Evolutionary conservation across 2,329 filamentous ascomycete genomes (phyloP).

Genomic region (Tolypocladium ophioglossoides): DNA sequence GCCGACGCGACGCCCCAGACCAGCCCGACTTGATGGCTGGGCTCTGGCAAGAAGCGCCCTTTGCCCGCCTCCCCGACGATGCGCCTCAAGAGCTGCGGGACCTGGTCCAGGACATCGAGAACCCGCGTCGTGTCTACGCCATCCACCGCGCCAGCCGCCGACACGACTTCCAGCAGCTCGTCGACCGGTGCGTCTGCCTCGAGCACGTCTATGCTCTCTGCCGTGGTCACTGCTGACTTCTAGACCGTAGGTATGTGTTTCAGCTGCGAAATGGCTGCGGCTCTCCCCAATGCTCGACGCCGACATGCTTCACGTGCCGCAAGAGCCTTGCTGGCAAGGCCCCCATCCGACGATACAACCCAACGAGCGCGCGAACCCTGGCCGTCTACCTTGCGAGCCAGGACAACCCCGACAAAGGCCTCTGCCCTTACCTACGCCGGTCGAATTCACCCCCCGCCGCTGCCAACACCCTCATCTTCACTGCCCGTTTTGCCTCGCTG

Average conservation of each 20-base stretch:
- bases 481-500: constrained; percentile 12
- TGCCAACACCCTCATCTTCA: constrained; percentile 36
- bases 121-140: constrained; percentile 49
- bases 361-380: constrained; percentile 70
- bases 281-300: constrained; percentile 54
- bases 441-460: constrained; percentile 33
- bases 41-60: constrained; percentile 51
- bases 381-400: constrained; percentile 73
- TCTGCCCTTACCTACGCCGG: constrained; percentile 47
- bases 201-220: neutral
- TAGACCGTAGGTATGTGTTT: constrained; percentile 53
- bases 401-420: constrained; percentile 59
- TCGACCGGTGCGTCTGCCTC: constrained; percentile 46
- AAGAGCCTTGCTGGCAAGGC: constrained; percentile 54
- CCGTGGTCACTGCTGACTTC: neutral
- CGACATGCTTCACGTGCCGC: constrained; percentile 73
- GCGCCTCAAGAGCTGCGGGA: constrained; percentile 47
- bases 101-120: constrained; percentile 46
- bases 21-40: constrained; percentile 42
- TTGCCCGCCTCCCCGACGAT: constrained; percentile 48
- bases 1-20: constrained; percentile 7
- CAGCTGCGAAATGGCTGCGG: constrained; percentile 79
- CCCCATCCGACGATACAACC: constrained; percentile 68
- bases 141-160: constrained; percentile 51
- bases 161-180: constrained; percentile 54